These are phyloP conservation scores for Beauveria varroae DNA, from an alignment of 2,329 filamentous ascomycete species.

Conservation along the genomic window DNA sequence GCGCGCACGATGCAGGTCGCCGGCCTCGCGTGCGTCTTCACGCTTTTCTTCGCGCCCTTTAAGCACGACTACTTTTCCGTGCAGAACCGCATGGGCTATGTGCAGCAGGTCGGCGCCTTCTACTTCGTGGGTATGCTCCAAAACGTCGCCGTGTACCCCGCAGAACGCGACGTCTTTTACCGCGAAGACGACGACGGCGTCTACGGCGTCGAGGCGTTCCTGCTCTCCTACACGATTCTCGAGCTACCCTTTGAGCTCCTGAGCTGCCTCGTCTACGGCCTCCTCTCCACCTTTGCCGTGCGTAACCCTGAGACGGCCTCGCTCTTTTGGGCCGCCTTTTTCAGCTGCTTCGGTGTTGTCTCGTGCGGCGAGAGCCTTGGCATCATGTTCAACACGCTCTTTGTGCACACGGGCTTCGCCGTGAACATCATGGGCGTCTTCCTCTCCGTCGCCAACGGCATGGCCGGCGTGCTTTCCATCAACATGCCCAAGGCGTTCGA, in stretches of 20 bases:
- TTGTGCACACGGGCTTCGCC: conserved; percentile 66
- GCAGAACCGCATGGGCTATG: conserved; percentile 66
- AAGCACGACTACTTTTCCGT: conserved; percentile 61
- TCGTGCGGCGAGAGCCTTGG: conserved; percentile 68
- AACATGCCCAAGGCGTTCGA: conserved; percentile 59
- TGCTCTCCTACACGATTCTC: conserved; percentile 60
- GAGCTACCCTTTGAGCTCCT: conserved; percentile 66
- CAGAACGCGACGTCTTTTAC: conserved; percentile 69
- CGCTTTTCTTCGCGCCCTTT: conserved; percentile 65
- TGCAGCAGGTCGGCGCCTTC: conserved; percentile 63
- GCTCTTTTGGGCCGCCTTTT: conserved; percentile 61
- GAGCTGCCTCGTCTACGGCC: conserved; percentile 56
- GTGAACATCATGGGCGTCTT: conserved; percentile 66
- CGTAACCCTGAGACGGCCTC: conserved; percentile 54
- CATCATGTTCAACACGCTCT: conserved; percentile 74
- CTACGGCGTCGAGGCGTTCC: conserved; percentile 64
- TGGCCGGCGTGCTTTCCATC: conserved; percentile 65
- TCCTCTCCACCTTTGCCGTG: conserved; percentile 56
- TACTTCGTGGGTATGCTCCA: conserved; percentile 75
- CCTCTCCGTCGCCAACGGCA: conserved; percentile 61
- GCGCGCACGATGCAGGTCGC: conserved; percentile 61
- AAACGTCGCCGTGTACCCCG: conserved; percentile 67
- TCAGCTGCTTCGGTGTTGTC: conserved; percentile 66
- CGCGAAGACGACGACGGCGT: conserved; percentile 67
- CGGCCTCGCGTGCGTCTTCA: conserved; percentile 54